These are phyloP conservation scores for Fraxinus pennsylvanica DNA, from an alignment of 257 asterid genomes.

Conservation along the genomic window DNA sequence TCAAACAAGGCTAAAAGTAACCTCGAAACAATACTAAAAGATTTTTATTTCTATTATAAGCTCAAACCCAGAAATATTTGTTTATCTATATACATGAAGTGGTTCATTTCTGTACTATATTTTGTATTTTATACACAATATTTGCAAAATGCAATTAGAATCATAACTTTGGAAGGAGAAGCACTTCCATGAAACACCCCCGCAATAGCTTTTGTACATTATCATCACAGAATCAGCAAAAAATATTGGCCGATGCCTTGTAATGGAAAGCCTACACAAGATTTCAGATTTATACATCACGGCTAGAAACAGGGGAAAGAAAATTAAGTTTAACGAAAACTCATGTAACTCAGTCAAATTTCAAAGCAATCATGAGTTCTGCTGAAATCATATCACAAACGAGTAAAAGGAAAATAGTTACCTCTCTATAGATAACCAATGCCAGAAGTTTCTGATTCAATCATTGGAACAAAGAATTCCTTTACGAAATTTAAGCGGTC, in stretches of 20 bases:
- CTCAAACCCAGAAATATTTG: background rate
- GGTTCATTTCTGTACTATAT: background rate
- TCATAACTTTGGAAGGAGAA: background rate
- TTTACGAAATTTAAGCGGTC: constrained; percentile 1
- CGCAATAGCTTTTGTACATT: background rate
- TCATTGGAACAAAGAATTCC: background rate
- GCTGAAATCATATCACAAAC: background rate
- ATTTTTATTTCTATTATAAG: no score
- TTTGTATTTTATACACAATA: background rate
- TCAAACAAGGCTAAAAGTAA: no score
- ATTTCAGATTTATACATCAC: background rate
- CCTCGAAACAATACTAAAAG: no score
- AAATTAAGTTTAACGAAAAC: background rate
- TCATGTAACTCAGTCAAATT: background rate
- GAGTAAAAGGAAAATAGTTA: background rate
- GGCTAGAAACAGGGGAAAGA: background rate
- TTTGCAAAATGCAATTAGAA: background rate
- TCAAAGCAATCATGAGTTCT: background rate
- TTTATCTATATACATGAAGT: background rate
- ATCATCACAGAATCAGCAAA: background rate
- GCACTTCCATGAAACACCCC: background rate
- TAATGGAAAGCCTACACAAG: background rate
- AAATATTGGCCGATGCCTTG: background rate
- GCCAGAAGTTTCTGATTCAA: background rate
- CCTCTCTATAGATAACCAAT: background rate